These are phyloP conservation scores for Mariannaea sp. DNA, from an alignment of 2,329 filamentous ascomycete species.

Conservation along the genomic window DNA sequence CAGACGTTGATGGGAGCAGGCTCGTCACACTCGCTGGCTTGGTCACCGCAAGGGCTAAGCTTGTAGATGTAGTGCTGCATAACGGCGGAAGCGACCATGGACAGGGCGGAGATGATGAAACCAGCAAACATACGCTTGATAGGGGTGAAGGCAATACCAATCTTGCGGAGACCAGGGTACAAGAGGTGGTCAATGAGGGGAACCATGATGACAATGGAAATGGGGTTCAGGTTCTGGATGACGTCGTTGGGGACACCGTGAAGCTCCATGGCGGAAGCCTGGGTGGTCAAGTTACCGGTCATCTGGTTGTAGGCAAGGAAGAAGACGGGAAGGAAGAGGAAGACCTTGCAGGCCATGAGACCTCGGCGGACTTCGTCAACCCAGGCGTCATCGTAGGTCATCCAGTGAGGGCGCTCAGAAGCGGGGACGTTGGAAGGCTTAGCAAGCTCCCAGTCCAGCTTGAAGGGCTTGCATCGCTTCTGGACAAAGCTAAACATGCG, in stretches of 20 bases:
- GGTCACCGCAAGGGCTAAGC: constrained; percentile 61
- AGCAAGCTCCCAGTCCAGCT: constrained; percentile 68
- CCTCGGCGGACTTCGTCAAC: constrained; percentile 78
- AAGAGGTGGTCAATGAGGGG: constrained; percentile 71
- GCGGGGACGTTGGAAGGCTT: constrained; percentile 68
- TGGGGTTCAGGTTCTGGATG: constrained; percentile 75
- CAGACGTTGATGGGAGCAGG: constrained; percentile 68
- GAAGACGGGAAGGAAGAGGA: constrained; percentile 70
- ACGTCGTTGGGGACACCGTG: constrained; percentile 78
- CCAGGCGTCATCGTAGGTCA: constrained; percentile 84
- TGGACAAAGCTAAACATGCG: constrained; percentile 63
- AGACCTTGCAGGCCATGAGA: constrained; percentile 71
- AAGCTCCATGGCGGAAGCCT: constrained; percentile 69
- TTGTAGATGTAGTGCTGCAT: constrained; percentile 69
- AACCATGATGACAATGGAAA: constrained; percentile 76
- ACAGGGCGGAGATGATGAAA: constrained; percentile 67
- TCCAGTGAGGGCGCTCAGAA: constrained; percentile 67
- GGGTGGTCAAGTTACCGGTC: constrained; percentile 64
- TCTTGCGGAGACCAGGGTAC: constrained; percentile 69
- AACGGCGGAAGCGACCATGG: constrained; percentile 63
- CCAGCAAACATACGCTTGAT: constrained; percentile 76
- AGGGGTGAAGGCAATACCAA: constrained; percentile 70
- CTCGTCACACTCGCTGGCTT: constrained; percentile 55
- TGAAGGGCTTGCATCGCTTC: constrained; percentile 69
- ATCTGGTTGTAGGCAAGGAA: constrained; percentile 65